phyloP scores from a whole-genome alignment of 2,329 filamentous ascomycete genomes.

The Grosmannia huntii region DNA sequence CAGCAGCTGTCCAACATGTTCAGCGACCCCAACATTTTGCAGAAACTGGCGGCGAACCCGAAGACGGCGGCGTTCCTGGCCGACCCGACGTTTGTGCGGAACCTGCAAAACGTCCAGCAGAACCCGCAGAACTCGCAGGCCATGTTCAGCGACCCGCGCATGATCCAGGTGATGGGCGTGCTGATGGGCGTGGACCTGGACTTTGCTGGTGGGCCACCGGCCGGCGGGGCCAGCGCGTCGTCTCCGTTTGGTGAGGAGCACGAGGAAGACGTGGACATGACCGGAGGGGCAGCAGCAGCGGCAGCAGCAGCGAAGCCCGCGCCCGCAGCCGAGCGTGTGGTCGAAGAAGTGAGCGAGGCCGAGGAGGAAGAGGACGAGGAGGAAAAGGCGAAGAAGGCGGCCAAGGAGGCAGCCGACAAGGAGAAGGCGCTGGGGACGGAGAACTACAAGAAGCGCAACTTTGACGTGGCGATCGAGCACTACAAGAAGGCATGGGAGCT shows the following conservation, averaged over 20 bases:
- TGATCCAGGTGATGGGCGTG: conserved; percentile 89
- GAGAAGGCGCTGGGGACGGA: conserved; percentile 91
- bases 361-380: conserved; percentile 68
- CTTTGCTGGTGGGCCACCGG: conserved; percentile 29
- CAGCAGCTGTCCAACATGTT: conserved; percentile 69
- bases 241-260: conserved; percentile 25
- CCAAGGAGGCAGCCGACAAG: conserved; percentile 84
- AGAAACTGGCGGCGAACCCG: conserved; percentile 87
- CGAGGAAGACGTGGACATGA: conserved; percentile 68
- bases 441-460: conserved; percentile 96
- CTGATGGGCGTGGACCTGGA: conserved; percentile 89
- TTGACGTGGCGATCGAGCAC: conserved; percentile 87
- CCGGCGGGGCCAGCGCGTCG: conserved; percentile 17
- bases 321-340: conserved; percentile 27
- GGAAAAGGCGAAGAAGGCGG: conserved; percentile 68
- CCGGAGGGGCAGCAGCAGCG: conserved; percentile 15
- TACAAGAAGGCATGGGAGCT: conserved; percentile 92
- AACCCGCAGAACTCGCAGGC: conserved; percentile 71
- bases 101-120: conserved; percentile 66
- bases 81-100: conserved; percentile 80
- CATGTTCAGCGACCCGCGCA: conserved; percentile 77
- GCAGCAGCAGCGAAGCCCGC: background rate
- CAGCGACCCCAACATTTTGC: conserved; percentile 76
- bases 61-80: conserved; percentile 76
- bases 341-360: conserved; percentile 43